phyloP scores from a whole-genome alignment of 768 basidiomycete genomes.

The Lactarius indigo region DNA sequence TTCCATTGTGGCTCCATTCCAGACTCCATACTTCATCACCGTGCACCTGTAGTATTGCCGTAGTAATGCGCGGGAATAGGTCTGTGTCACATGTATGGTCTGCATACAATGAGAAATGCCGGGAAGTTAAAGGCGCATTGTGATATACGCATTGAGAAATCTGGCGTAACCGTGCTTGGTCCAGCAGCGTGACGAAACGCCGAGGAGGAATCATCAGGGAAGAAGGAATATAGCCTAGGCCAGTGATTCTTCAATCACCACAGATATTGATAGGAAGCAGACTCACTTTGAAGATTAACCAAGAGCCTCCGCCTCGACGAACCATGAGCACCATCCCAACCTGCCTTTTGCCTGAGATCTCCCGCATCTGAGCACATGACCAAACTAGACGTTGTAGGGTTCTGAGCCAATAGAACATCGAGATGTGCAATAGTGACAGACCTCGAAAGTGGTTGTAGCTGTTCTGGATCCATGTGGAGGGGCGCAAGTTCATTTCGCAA shows the following conservation, averaged over 20 bases:
- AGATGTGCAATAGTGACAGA: conserved; percentile 33
- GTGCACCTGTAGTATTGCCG: conserved; percentile 81
- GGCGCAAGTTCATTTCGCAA: conserved; percentile 88
- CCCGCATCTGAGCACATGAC: conserved; percentile 90
- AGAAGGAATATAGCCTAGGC: conserved; percentile 80
- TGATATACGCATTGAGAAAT: conserved; percentile 83
- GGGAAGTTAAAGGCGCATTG: conserved; percentile 56
- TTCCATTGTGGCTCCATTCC: conserved; percentile 91
- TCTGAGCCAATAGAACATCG: not conserved
- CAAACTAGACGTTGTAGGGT: conserved; percentile 18
- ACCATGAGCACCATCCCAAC: conserved; percentile 88
- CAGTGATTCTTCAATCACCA: not conserved
- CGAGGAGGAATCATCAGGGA: conserved; percentile 90
- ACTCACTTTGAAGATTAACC: conserved; percentile 75
- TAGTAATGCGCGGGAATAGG: conserved; percentile 82
- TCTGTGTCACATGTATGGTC: conserved; percentile 82
- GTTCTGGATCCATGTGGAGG: conserved; percentile 71
- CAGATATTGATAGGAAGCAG: not conserved
- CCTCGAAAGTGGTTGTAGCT: conserved; percentile 88
- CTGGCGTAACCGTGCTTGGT: conserved; percentile 82
- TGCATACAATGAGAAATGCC: conserved; percentile 75
- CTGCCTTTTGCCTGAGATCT: conserved; percentile 75
- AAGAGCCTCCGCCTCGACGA: conserved; percentile 75
- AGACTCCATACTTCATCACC: conserved; percentile 94
- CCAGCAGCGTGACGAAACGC: conserved; percentile 78